Percentiles rank a stretch among this genome's conserved stretches.
These are phyloP conservation scores for Scheffersomyces titani DNA, from an alignment of 1,139 yeast genomes.

Conservation along the genomic window DNA sequence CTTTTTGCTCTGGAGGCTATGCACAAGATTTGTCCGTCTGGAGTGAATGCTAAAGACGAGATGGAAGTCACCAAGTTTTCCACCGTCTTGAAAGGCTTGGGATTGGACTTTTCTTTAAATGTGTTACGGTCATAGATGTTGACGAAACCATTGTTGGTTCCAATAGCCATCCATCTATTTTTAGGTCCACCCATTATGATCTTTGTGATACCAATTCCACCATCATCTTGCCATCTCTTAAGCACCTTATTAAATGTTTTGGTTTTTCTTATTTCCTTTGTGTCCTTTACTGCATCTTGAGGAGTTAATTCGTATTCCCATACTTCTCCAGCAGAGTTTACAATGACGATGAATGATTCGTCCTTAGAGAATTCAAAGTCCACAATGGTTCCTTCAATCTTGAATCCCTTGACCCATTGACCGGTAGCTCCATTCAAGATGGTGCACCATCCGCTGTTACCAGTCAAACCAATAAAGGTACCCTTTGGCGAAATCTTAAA, in stretches of 20 bases:
- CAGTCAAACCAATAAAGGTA: conserved; percentile 70
- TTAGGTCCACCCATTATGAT: conserved; percentile 77
- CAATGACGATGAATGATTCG: conserved; percentile 57
- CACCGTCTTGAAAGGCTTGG: conserved; percentile 57
- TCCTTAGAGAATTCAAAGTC: conserved; percentile 76
- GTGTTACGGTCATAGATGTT: conserved; percentile 71
- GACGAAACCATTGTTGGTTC: conserved; percentile 87
- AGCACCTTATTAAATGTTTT: conserved; percentile 37
- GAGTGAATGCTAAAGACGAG: conserved; percentile 70
- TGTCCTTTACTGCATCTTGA: conserved; percentile 3
- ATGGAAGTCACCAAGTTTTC: conserved; percentile 85
- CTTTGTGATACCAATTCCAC: conserved; percentile 82
- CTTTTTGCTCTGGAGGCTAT: conserved; percentile 84
- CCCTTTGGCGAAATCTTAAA: conserved; percentile 76
- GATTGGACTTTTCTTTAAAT: conserved; percentile 18
- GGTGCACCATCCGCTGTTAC: conserved; percentile 91
- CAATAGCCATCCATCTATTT: conserved; percentile 85
- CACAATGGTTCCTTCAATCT: conserved; percentile 78
- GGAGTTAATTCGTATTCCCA: conserved; percentile 77
- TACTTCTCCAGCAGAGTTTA: conserved; percentile 81
- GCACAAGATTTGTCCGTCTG: conserved; percentile 87
- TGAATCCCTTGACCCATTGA: conserved; percentile 84
- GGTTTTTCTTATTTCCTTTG: conserved; percentile 19
- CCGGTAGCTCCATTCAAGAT: conserved; percentile 74
- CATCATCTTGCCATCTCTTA: conserved; percentile 81